Evolutionary conservation across 2,329 filamentous ascomycete genomes (phyloP).

Genomic region (Alternaria ethzedia): DNA sequence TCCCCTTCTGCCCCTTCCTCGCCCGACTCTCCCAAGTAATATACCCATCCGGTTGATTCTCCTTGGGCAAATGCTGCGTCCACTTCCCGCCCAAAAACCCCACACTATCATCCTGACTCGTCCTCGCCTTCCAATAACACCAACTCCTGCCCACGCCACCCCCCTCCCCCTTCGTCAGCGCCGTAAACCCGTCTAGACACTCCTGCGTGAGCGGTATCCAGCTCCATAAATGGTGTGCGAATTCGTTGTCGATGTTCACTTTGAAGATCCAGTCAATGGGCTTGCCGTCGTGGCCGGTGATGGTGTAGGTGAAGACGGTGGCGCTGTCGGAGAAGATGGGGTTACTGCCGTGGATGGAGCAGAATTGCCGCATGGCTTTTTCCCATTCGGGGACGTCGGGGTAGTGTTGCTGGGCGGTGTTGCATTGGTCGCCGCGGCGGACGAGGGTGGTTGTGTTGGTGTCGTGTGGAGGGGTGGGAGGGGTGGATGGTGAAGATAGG

Average conservation of each 20-base stretch:
- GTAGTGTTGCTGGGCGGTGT: neutral
- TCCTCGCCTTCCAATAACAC: neutral
- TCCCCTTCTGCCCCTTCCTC: neutral
- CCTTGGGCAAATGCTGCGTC: neutral
- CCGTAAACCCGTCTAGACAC: neutral
- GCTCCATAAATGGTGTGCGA: neutral
- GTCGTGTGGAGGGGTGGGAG: neutral
- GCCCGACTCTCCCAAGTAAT: constrained; percentile 6
- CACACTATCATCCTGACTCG: neutral
- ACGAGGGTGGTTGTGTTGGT: neutral
- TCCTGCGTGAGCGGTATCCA: neutral
- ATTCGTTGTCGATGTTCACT: neutral
- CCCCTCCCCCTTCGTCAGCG: neutral
- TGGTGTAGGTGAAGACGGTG: neutral
- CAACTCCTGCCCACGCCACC: neutral
- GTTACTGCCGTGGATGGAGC: neutral
- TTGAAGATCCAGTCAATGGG: constrained; percentile 9
- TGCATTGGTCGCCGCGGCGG: neutral
- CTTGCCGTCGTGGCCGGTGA: neutral
- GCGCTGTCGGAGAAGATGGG: neutral
- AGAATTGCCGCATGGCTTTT: neutral
- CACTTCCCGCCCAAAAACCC: neutral
- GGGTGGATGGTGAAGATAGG: neutral
- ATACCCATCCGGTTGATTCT: neutral
- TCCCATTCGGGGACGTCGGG: neutral